Base-by-base conservation (phyloP, 75 land plant species). In the Pinus taeda region DNA sequence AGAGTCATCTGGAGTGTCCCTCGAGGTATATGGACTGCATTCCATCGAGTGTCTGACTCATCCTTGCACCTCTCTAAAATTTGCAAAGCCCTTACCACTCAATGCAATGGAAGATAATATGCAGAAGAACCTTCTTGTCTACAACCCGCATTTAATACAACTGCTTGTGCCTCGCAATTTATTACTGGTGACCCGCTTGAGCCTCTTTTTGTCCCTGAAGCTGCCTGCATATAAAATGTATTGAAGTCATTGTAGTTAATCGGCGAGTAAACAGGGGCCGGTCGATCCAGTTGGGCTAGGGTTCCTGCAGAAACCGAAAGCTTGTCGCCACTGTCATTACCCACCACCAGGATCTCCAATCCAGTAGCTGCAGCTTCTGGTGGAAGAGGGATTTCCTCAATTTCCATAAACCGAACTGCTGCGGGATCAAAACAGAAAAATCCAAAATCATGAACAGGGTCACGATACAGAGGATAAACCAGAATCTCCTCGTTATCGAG, bases 131-230 rank as follows among this genome's bases (percentile, higher is more conserved):
- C 87, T 76, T 92, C 92, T 82, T 26, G 26, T 26, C 26, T 26
- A 26, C 98, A 88, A 56, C 93, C 95, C 29, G 98, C 98, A 83
- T 95, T 92, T 39, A 95, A 82, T 18, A 90, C 98, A 37, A 95
- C 95, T 22, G 98, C 98, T 60, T 93, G 88, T 26, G 95, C 98
- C 74, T 92, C 83, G 78, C 90, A 90, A 81, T 95, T 93, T 82
- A 95, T 89, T 14, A 95, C 98, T 59, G 98, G 98, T 21, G 98
- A 95, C 17, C 98, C 95, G 81, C 98, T 95, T 15, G 98, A 95
- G 26, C 98, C 98, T 57, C 93, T 95, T 79, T 92, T 95, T 22
- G 98, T 95, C 21, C 98, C 98, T 78, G 98, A 95, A 70, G 98
- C 98, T 60, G 98, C 98, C 93, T 95, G 83, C 89, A 93, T 86